These are phyloP conservation scores for Aspergillus sergii DNA, from an alignment of 2,329 filamentous ascomycete genomes.

Conservation along the genomic window DNA sequence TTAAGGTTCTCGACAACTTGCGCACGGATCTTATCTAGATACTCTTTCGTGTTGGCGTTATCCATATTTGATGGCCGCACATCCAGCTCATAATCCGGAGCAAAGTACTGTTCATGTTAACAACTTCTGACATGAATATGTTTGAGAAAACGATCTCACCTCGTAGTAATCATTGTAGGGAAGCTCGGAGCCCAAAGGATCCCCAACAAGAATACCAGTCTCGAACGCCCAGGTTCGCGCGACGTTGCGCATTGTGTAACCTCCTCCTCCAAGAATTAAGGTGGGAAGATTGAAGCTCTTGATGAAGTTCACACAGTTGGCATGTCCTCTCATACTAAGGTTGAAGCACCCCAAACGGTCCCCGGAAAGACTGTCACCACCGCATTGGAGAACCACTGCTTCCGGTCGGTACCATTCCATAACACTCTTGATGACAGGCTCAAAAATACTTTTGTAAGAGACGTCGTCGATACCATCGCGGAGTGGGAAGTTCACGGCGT, in stretches of 20 bases:
- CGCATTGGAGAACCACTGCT: constrained; percentile 70
- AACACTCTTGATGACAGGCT: constrained; percentile 67
- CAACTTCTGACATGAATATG: not conserved
- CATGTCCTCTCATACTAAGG: constrained; percentile 69
- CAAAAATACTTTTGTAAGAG: constrained; percentile 69
- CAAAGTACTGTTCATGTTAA: constrained; percentile 58
- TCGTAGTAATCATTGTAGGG: constrained; percentile 97
- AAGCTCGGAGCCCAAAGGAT: constrained; percentile 77
- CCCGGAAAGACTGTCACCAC: constrained; percentile 68
- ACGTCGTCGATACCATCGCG: constrained; percentile 70
- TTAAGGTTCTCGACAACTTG: constrained; percentile 69
- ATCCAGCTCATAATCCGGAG: constrained; percentile 69
- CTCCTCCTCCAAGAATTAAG: constrained; percentile 67
- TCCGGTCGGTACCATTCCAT: constrained; percentile 71
- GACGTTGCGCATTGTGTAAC: constrained; percentile 70
- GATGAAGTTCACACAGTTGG: constrained; percentile 70
- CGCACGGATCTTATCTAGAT: constrained; percentile 67
- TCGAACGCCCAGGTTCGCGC: constrained; percentile 67
- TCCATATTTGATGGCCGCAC: constrained; percentile 73
- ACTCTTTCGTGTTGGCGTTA: constrained; percentile 69
- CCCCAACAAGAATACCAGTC: constrained; percentile 79
- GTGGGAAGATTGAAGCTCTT: constrained; percentile 69
- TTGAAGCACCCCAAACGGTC: constrained; percentile 72
- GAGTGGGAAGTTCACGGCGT: constrained; percentile 70
- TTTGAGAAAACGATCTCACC: constrained; percentile 36